A percentile compares a stretch with the other conserved stretches of the same genome.
phyloP scores from a whole-genome alignment of 768 basidiomycete species.

The Astraeus odoratus region DNA sequence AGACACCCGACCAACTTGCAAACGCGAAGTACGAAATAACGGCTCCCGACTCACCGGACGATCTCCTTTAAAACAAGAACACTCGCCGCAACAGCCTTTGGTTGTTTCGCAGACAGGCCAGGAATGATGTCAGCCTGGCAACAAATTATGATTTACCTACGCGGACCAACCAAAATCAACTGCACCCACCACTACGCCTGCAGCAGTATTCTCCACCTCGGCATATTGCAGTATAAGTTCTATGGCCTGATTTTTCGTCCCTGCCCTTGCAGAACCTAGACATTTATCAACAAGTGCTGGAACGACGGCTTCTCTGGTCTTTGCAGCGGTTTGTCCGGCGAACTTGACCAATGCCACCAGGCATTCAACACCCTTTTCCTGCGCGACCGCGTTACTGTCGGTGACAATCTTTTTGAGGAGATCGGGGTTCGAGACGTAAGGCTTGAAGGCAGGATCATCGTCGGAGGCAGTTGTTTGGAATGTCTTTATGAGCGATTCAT shows the following conservation, averaged over 20 bases:
- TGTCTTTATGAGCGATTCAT: conserved; percentile 78
- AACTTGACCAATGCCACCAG: conserved; percentile 81
- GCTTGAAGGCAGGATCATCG: conserved; percentile 88
- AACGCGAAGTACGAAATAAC: neutral
- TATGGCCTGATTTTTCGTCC: conserved; percentile 81
- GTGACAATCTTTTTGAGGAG: conserved; percentile 80
- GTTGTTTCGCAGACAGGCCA: conserved; percentile 88
- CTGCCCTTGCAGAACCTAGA: conserved; percentile 83
- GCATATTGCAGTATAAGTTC: conserved; percentile 87
- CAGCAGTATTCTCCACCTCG: conserved; percentile 86
- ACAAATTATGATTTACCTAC: conserved; percentile 23
- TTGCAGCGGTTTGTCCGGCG: conserved; percentile 82
- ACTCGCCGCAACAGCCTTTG: conserved; percentile 82
- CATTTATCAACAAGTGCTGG: conserved; percentile 96
- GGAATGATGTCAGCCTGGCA: conserved; percentile 69
- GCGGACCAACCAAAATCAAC: conserved; percentile 18
- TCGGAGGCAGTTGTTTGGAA: conserved; percentile 90
- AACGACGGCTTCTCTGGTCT: conserved; percentile 72
- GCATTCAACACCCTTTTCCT: conserved; percentile 95
- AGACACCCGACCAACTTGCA: neutral
- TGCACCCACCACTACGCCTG: conserved; percentile 79
- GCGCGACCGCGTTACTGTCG: conserved; percentile 93
- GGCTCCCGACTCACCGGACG: conserved; percentile 51
- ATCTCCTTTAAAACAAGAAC: conserved; percentile 78
- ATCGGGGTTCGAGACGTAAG: conserved; percentile 73